Evolutionary conservation across 495 filamentous ascomycete genomes (phyloP).

Genomic region (Penicillium ochrochloron): DNA sequence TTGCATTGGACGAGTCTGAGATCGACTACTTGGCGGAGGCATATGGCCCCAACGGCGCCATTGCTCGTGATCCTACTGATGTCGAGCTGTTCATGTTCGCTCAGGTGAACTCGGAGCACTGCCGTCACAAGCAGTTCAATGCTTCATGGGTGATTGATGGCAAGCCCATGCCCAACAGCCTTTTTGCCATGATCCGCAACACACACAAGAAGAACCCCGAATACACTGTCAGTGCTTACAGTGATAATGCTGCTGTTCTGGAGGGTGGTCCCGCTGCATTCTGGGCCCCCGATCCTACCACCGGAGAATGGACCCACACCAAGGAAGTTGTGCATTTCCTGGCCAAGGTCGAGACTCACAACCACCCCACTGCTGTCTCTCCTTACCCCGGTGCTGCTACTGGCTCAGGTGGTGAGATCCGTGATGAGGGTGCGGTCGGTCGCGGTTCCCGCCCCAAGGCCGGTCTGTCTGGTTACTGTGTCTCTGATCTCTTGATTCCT

Average conservation of each 20-base stretch:
- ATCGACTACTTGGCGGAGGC: conserved; percentile 91
- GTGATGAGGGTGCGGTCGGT: conserved; percentile 94
- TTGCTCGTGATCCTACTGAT: conserved; percentile 76
- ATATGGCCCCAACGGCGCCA: conserved; percentile 72
- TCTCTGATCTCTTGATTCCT: conserved; percentile 90
- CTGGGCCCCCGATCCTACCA: conserved; percentile 85
- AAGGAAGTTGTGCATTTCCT: conserved; percentile 87
- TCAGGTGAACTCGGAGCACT: conserved; percentile 74
- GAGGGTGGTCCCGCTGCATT: conserved; percentile 74
- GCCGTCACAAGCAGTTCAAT: conserved; percentile 86
- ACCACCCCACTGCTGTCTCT: conserved; percentile 95
- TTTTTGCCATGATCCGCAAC: conserved; percentile 95
- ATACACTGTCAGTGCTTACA: conserved; percentile 90
- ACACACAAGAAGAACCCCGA: conserved; percentile 80
- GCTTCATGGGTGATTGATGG: conserved; percentile 98
- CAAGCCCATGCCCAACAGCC: conserved; percentile 70
- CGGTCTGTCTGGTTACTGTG: conserved; percentile 89
- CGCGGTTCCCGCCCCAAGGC: conserved; percentile 92
- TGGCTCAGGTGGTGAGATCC: conserved; percentile 91
- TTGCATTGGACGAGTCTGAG: conserved; percentile 85
- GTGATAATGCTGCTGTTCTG: conserved; percentile 94
- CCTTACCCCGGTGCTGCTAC: conserved; percentile 85
- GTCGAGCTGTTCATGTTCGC: conserved; percentile 99
- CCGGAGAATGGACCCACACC: conserved; percentile 84
- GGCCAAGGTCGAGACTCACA: conserved; percentile 97